Conservation (phyloP, 352 stramenopile species). For the Pythium rhizo-oryzae region DNA sequence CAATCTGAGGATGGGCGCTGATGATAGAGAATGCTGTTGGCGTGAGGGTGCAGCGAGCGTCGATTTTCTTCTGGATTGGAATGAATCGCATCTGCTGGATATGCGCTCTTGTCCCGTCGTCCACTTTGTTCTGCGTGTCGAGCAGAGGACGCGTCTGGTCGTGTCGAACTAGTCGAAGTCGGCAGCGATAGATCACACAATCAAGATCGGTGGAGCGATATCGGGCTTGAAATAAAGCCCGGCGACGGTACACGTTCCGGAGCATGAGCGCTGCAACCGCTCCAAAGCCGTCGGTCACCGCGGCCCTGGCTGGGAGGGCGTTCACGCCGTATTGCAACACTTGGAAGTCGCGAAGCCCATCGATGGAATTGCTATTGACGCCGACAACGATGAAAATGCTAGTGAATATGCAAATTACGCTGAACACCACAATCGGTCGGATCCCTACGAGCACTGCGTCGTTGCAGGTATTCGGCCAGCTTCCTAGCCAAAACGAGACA, state of each 20-base stretch:
- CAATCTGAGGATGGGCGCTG: neutral
- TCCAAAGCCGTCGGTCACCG: neutral
- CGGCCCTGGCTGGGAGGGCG: neutral
- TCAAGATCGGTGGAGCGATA: neutral
- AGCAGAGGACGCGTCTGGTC: neutral
- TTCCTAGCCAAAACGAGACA: conserved; percentile 8
- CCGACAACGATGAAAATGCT: conserved; percentile 4
- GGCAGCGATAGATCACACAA: neutral
- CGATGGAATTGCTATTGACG: conserved; percentile 7
- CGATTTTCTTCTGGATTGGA: neutral
- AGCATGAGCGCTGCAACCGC: neutral
- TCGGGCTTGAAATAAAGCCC: neutral
- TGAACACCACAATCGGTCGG: conserved; percentile 14
- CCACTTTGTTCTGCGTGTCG: neutral
- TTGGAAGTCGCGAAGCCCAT: conserved; percentile 12
- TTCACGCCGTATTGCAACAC: conserved; percentile 13
- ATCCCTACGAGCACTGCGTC: conserved; percentile 15
- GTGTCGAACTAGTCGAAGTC: neutral
- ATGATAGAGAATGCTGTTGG: neutral
- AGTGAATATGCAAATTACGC: conserved; percentile 7
- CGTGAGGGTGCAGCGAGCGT: neutral
- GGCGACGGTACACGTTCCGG: neutral
- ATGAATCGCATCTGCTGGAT: conserved; percentile 1
- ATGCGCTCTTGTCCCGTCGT: neutral
- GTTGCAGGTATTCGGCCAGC: conserved; percentile 17